Conservation (phyloP, 768 basidiomycete species). For the Phaeotremella skinneri region DNA sequence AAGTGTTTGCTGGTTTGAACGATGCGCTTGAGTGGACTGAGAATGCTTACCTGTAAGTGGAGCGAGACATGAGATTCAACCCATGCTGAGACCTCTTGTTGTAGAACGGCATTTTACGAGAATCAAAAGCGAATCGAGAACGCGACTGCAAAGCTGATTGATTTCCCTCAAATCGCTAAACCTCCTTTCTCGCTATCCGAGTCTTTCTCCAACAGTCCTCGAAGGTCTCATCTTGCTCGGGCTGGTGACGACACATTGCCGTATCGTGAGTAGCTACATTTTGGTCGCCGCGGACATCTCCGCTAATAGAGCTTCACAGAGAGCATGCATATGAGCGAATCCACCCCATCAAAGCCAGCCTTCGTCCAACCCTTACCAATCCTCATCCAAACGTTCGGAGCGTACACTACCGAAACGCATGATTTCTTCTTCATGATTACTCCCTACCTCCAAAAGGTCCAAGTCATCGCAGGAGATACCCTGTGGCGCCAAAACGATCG, state of each 20-base stretch:
- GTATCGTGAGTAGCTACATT: conserved; percentile 17
- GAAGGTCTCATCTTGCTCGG: conserved; percentile 65
- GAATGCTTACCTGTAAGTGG: conserved; percentile 77
- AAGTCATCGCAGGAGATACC: conserved; percentile 60
- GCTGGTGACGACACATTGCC: conserved; percentile 64
- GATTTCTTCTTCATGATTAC: conserved; percentile 65
- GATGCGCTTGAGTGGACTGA: conserved; percentile 98
- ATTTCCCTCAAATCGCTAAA: conserved; percentile 45
- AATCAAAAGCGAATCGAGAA: conserved; percentile 22
- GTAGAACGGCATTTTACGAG: conserved; percentile 51
- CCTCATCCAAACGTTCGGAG: conserved; percentile 73
- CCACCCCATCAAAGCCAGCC: conserved; percentile 17
- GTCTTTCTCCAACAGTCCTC: conserved; percentile 63
- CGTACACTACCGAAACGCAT: conserved; percentile 56
- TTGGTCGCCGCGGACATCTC: too few relatives aligned
- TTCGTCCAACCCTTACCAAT: conserved; percentile 68
- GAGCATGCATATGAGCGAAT: not conserved
- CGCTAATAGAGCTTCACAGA: conserved; percentile 2
- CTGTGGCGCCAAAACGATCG: conserved; percentile 76
- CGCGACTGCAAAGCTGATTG: conserved; percentile 24
- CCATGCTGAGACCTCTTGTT: conserved; percentile 9
- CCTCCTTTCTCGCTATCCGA: conserved; percentile 57
- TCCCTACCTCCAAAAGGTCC: conserved; percentile 67
- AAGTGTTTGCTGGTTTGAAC: conserved; percentile 75
- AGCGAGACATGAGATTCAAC: conserved; percentile 60